Base-by-base conservation (phyloP, 768 basidiomycete genomes). In the Russula sp. region DNA sequence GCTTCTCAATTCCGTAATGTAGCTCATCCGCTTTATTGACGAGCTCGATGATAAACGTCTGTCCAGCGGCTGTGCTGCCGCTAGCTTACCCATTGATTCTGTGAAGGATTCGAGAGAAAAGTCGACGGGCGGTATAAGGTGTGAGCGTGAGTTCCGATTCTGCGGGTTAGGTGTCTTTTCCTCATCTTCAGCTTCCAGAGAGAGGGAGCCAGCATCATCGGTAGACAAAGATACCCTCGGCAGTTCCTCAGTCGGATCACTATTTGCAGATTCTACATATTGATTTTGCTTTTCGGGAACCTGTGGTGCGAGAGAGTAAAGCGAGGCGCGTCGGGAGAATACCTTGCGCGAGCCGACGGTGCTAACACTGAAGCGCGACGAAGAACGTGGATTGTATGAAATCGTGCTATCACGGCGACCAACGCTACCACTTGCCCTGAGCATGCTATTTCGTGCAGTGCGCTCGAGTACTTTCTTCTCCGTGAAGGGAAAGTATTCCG, bases 401-500 rank as follows among this genome's bases (percentile, higher is more conserved):
- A 76, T 69, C 52, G 73, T 74, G 43, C 78, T 79, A 63, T 80
- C 77, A 29, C 77, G 72, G 59, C 83, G 83, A 51, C 82, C 75
- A 66, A 72, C 53, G 8, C 74, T 70, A 51, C 82, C 77, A 73
- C 78, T 77, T 58, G 79, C 73, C 1, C 83, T 75, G 80, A 95
- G 83, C 82, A 97, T 91, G 69, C 91, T 94, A 70, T 97, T 85
- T 54, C 97, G 78, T 10, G 90, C 88, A 7, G 92, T 93, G 54
- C 93, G 86, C 72, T 89, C 83, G 43, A 99, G 77, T 41, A 90
- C 88, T 75, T 88, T 94, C 76, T 88, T 92, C 78, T 97, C 93
- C 4, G 93, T 86, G 65, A 83, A 81, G 1, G 97, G 97, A 84
- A 99, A 99, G 78, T 89, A 99, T 63, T 97, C 95, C 20, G 88